Conservation (phyloP, 352 stramenopile genomes). For the Globisporangium nagaii region DNA sequence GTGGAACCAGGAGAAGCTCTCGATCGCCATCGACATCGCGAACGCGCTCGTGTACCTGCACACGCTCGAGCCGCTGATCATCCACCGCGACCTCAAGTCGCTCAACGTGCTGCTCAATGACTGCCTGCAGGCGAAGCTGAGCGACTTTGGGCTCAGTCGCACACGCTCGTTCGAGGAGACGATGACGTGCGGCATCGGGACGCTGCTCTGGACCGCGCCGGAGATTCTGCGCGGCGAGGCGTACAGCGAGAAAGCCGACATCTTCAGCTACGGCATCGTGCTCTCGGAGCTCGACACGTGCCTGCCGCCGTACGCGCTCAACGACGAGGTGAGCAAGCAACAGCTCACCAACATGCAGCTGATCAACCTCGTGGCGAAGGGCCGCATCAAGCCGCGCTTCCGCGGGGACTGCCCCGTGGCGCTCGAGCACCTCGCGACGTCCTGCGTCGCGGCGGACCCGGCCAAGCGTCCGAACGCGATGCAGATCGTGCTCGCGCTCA, state of each 20-base stretch:
- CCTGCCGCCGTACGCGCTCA: constrained; percentile 28
- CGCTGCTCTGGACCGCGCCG: constrained; percentile 40
- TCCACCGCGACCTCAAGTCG: constrained; percentile 13
- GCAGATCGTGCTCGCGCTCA: constrained; percentile 16
- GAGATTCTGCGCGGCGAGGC: constrained; percentile 41
- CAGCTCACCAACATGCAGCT: constrained; percentile 24
- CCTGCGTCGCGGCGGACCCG: constrained; percentile 10
- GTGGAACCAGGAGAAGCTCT: constrained; percentile 25
- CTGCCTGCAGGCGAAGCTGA: constrained; percentile 63
- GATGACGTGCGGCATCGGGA: constrained; percentile 36
- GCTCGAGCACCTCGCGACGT: constrained; percentile 11
- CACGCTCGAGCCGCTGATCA: constrained; percentile 3
- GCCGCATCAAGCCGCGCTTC: constrained; percentile 14
- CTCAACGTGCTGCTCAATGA: constrained; percentile 24
- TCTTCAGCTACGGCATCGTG: constrained; percentile 33
- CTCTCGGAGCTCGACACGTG: constrained; percentile 30
- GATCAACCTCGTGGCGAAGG: constrained; percentile 22
- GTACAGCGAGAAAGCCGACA: constrained; percentile 35
- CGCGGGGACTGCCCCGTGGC: constrained; percentile 6
- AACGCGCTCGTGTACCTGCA: constrained; percentile 13
- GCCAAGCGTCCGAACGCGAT: constrained; percentile 17
- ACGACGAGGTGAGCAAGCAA: constrained; percentile 13
- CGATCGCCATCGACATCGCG: constrained; percentile 28
- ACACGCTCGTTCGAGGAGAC: constrained; percentile 26
- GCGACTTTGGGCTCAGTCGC: constrained; percentile 47